Conservation (phyloP, 2,329 filamentous ascomycete species). For the Didymosphaeria variabile region DNA sequence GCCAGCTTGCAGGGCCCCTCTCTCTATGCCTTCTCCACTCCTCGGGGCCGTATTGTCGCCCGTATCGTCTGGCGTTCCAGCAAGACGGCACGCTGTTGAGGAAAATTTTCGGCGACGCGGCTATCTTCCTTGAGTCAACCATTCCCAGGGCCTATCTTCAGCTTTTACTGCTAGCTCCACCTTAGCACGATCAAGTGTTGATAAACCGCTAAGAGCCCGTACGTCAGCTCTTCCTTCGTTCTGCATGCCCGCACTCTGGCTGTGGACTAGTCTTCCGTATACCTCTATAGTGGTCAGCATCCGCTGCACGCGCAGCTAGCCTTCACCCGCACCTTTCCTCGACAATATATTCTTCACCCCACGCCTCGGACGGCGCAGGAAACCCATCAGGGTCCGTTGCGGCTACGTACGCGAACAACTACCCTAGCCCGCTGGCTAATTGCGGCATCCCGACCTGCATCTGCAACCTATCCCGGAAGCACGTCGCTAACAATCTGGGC, state of each 20-base stretch:
- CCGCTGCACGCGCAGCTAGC: conserved; percentile 38
- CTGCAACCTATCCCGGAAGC: conserved; percentile 41
- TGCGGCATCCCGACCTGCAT: conserved; percentile 27
- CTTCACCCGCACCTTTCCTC: conserved; percentile 25
- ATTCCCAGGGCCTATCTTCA: conserved; percentile 23
- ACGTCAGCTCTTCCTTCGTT: conserved; percentile 13
- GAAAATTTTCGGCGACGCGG: conserved; percentile 33
- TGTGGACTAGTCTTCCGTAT: conserved; percentile 14
- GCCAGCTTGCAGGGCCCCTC: conserved; percentile 25
- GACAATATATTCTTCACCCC: conserved; percentile 29
- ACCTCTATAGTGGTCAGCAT: conserved; percentile 25
- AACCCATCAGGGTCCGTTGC: conserved; percentile 34
- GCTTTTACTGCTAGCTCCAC: conserved; percentile 34
- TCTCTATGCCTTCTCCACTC: conserved; percentile 20
- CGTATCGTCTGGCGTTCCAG: conserved; percentile 22
- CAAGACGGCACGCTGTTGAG: conserved; percentile 29
- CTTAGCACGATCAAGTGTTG: conserved; percentile 32
- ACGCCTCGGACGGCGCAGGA: conserved; percentile 38
- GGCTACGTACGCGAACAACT: conserved; percentile 27
- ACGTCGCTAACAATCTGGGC: conserved; percentile 24
- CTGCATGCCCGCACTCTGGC: conserved; percentile 5
- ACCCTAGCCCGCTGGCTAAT: conserved; percentile 38
- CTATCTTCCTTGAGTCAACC: conserved; percentile 39
- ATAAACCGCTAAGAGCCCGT: conserved; percentile 32
- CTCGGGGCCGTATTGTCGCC: conserved; percentile 22